Percentiles rank a stretch among this genome's conserved stretches.
These are phyloP conservation scores for Drosera spatulata DNA, from an alignment of 179 eudicot genomes.

Conservation along the genomic window DNA sequence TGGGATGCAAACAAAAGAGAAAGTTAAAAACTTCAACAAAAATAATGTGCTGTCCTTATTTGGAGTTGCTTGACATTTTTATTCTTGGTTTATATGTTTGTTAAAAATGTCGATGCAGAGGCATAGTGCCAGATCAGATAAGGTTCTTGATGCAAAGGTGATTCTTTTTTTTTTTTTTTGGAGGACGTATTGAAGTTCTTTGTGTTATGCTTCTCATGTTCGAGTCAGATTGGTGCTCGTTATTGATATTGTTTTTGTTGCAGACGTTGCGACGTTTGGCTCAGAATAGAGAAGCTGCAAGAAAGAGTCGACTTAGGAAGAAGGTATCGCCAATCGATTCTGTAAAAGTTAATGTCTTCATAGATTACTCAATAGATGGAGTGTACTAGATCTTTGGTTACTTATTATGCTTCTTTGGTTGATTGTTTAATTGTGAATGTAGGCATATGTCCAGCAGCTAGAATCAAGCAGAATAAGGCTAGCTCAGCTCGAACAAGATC, in stretches of 20 bases:
- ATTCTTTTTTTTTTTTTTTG: neutral
- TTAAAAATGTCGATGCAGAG: slow-evolving; percentile 30
- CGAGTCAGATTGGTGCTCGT: neutral
- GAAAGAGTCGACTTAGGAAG: slow-evolving; percentile 85
- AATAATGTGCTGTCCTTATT: neutral
- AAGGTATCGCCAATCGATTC: slow-evolving; percentile 43
- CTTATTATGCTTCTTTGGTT: neutral
- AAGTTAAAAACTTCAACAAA: neutral
- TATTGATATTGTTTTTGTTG: neutral
- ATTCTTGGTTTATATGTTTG: neutral
- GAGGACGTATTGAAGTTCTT: too few species aligned
- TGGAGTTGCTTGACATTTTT: neutral
- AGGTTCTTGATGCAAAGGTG: slow-evolving; percentile 84
- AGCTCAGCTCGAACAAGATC: slow-evolving; percentile 80
- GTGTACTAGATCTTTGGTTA: neutral
- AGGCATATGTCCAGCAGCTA: slow-evolving; percentile 97
- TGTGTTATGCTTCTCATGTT: too few species aligned
- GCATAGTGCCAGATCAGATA: slow-evolving; percentile 61
- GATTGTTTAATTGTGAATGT: slow-evolving; percentile 2
- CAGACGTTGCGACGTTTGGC: slow-evolving; percentile 91
- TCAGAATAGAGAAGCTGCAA: slow-evolving; percentile 97
- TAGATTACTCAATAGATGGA: neutral
- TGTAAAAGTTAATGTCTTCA: neutral
- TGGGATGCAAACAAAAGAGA: neutral
- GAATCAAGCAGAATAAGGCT: slow-evolving; percentile 87